phyloP scores from a whole-genome alignment of 2,329 filamentous ascomycete species.

The Alternaria dauci region DNA sequence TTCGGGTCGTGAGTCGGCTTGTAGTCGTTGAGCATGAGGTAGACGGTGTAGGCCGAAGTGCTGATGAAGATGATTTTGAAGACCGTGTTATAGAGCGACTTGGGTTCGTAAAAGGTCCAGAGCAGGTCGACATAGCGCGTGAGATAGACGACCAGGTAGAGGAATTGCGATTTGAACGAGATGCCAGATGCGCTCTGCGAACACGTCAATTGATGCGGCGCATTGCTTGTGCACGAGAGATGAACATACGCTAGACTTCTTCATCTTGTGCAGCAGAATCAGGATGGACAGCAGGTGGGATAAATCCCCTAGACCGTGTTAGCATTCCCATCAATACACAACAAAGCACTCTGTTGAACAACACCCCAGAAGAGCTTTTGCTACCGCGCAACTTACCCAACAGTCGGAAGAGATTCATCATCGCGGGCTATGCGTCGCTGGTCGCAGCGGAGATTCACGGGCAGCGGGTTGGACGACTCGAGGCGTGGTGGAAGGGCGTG shows the following conservation, averaged over 20 bases:
- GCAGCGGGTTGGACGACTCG: conserved; percentile 23
- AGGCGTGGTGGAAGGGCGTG: conserved; percentile 19
- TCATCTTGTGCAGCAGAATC: conserved; percentile 97
- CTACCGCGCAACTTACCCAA: conserved; percentile 59
- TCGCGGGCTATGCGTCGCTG: conserved; percentile 44
- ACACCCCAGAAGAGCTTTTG: background rate
- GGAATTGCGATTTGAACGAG: conserved; percentile 97
- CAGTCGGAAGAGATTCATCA: conserved; percentile 76
- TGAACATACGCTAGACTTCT: conserved; percentile 76
- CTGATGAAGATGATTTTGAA: conserved; percentile 97
- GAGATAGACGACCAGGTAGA: conserved; percentile 93
- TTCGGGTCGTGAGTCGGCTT: conserved; percentile 97
- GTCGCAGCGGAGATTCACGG: conserved; percentile 24
- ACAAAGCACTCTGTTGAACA: conserved; percentile 2
- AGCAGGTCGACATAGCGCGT: conserved; percentile 94
- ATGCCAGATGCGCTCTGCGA: conserved; percentile 91
- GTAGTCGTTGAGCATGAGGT: conserved; percentile 97
- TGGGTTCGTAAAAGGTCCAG: conserved; percentile 77
- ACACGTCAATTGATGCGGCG: conserved; percentile 10
- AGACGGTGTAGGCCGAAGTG: conserved; percentile 91
- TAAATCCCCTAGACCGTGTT: conserved; percentile 75
- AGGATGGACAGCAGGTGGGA: conserved; percentile 94
- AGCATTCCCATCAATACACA: conserved; percentile 26
- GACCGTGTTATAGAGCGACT: conserved; percentile 81
- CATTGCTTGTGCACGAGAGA: background rate